Conservation (phyloP, 805 yeast species). For the Kodamaea kaohsiungensis region DNA sequence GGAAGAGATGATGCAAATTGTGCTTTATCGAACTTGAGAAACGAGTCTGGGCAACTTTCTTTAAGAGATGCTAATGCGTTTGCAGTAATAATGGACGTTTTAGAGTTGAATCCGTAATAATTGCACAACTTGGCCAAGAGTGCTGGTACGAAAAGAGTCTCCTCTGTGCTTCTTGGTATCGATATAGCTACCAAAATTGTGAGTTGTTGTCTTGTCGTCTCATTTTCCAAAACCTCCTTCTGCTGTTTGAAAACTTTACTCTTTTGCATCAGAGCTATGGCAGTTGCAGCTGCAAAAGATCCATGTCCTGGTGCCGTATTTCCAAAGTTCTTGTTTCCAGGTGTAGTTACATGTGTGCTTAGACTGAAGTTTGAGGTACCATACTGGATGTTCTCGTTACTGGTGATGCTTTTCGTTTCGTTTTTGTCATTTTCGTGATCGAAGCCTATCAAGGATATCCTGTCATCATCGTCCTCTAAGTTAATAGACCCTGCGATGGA, state of each 20-base stretch:
- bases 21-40: constrained; percentile 1
- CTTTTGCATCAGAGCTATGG: constrained; percentile 56
- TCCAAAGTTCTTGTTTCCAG: background rate
- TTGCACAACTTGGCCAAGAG: constrained; percentile 68
- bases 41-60: constrained; percentile 32
- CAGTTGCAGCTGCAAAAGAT: constrained; percentile 62
- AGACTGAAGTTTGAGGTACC: background rate
- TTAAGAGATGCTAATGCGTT: constrained; percentile 70
- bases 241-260: constrained; percentile 20
- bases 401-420: constrained; percentile 31
- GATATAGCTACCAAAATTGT: constrained; percentile 62
- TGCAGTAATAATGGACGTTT: constrained; percentile 70
- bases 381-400: constrained; percentile 24
- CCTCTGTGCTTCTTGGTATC: constrained; percentile 76
- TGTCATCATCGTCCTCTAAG: constrained; percentile 44
- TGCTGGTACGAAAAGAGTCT: constrained; percentile 73
- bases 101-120: constrained; percentile 69
- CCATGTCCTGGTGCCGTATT: constrained; percentile 70
- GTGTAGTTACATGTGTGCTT: background rate
- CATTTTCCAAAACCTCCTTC: constrained; percentile 23
- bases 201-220: constrained; percentile 33
- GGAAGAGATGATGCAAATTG: background rate
- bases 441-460: background rate
- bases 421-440: constrained; percentile 17
- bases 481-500: constrained; percentile 59